Percentiles rank a stretch among this genome's conserved stretches.
Evolutionary conservation across 257 asterid genomes (phyloP).

Genomic region (Ilex asprella): DNA sequence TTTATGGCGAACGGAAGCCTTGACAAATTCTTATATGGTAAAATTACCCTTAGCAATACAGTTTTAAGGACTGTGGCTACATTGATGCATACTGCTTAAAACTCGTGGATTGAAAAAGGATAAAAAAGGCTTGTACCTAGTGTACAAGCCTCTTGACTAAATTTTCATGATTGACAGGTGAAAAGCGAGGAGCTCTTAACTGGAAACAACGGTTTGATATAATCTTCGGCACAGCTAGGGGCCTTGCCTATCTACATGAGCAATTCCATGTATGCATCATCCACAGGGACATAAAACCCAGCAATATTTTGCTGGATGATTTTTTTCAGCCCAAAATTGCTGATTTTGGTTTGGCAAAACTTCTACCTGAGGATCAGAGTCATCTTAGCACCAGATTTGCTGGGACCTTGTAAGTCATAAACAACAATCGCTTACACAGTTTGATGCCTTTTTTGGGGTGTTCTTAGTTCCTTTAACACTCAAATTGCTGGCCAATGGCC

Average conservation of each 20-base stretch:
- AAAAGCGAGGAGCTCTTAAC: conserved; percentile 47
- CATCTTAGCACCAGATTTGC: conserved; percentile 89
- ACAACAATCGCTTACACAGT: not conserved
- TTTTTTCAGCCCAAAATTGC: conserved; percentile 66
- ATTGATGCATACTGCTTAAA: too few relatives aligned
- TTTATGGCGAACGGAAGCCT: conserved; percentile 88
- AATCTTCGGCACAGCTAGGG: conserved; percentile 70
- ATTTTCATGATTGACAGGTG: conserved; percentile 31
- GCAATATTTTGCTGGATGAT: conserved; percentile 59
- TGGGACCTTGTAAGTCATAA: conserved; percentile 64
- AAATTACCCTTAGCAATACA: not conserved
- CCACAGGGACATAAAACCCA: conserved; percentile 73
- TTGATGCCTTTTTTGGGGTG: not conserved
- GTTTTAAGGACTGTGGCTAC: too few relatives aligned
- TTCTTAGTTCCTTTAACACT: too few relatives aligned
- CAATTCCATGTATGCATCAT: conserved; percentile 64
- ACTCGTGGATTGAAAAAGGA: too few relatives aligned
- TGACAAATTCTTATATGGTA: conserved; percentile 61
- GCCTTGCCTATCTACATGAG: conserved; percentile 71
- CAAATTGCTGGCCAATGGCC: too few relatives aligned
- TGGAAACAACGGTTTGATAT: conserved; percentile 79
- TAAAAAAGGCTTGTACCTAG: not conserved
- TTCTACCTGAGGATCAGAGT: conserved; percentile 63
- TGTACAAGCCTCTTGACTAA: not conserved
- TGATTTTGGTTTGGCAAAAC: conserved; percentile 79